Conservation (phyloP, 2,329 filamentous ascomycete species). For the Arthroderma sp. region DNA sequence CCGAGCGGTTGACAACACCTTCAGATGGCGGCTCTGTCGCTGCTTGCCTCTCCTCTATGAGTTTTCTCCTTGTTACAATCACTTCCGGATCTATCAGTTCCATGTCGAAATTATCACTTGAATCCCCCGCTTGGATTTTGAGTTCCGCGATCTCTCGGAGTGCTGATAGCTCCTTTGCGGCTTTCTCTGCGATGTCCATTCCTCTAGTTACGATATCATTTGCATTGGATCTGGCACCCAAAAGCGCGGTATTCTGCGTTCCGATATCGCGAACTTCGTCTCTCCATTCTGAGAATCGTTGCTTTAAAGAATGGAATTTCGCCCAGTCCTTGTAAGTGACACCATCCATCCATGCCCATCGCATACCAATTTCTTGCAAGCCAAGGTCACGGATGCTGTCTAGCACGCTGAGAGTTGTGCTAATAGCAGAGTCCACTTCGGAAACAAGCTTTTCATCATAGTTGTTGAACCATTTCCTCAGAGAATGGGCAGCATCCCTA, state of each 20-base stretch:
- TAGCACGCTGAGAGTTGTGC: constrained; percentile 69
- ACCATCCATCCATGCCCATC: constrained; percentile 89
- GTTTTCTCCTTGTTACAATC: background rate
- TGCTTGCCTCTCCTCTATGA: background rate
- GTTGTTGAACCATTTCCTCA: constrained; percentile 61
- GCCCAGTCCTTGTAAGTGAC: constrained; percentile 96
- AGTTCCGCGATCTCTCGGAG: constrained; percentile 74
- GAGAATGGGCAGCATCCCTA: constrained; percentile 61
- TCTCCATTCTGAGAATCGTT: constrained; percentile 72
- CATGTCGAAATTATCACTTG: constrained; percentile 64
- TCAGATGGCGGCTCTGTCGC: background rate
- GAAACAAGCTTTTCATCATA: constrained; percentile 58
- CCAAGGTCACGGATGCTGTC: constrained; percentile 72
- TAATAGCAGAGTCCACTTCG: constrained; percentile 58
- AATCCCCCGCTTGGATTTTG: constrained; percentile 67
- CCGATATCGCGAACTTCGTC: constrained; percentile 66
- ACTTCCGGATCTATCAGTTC: constrained; percentile 1
- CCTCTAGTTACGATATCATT: constrained; percentile 61
- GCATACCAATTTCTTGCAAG: constrained; percentile 81
- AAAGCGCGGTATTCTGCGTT: constrained; percentile 57
- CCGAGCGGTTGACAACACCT: background rate
- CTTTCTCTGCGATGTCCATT: constrained; percentile 65
- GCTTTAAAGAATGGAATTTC: constrained; percentile 80
- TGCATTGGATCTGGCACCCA: constrained; percentile 52
- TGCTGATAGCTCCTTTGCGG: constrained; percentile 64